Evolutionary conservation across 208 protist species (phyloP).

Genomic region (Acanthamoeba triangularis): DNA sequence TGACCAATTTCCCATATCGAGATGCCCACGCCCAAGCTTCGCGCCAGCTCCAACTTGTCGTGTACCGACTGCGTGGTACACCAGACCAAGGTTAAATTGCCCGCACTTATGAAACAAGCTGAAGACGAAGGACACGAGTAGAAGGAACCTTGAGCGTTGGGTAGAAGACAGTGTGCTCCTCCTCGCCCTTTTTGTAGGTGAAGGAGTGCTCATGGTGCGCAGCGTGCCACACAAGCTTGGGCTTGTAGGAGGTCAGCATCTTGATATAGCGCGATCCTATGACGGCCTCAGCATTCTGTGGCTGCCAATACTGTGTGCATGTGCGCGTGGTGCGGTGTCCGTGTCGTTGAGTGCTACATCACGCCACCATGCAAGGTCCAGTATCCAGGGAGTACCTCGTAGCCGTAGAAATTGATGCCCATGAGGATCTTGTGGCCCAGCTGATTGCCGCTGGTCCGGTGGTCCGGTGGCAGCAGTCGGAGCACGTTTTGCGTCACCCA

Average conservation of each 20-base stretch:
- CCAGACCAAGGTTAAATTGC: background rate
- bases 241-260: constrained; percentile 47
- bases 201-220: constrained; percentile 55
- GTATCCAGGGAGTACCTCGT: background rate
- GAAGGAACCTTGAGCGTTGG: constrained; percentile 23
- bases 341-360: background rate
- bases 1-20: constrained; percentile 77
- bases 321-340: background rate
- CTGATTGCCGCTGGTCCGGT: constrained; percentile 23
- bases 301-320: constrained; percentile 42
- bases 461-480: constrained; percentile 28
- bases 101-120: background rate
- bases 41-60: constrained; percentile 51
- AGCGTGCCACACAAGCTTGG: constrained; percentile 38
- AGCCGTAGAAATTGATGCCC: constrained; percentile 76
- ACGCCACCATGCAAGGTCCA: too few species aligned
- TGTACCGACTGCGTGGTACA: background rate
- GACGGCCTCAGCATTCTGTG: constrained; percentile 6
- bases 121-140: background rate
- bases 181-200: constrained; percentile 28
- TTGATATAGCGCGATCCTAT: constrained; percentile 33
- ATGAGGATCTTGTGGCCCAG: constrained; percentile 55
- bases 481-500: constrained; percentile 69
- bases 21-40: constrained; percentile 46
- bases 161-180: constrained; percentile 60